phyloP scores from a whole-genome alignment of 2,329 filamentous ascomycete genomes.

The Ceratocystis variospora region DNA sequence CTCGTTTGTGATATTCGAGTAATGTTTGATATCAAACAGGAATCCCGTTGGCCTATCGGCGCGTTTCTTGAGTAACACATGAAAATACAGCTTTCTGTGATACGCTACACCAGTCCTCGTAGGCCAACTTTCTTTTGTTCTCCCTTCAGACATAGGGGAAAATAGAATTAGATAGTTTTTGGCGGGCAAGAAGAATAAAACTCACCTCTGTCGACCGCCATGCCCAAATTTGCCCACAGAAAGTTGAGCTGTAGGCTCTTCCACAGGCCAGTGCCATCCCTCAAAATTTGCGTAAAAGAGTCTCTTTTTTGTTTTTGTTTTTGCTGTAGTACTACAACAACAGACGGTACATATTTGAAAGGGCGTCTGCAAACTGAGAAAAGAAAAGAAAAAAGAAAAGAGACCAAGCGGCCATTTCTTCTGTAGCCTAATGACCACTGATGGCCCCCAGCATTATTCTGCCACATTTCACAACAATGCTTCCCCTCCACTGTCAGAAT shows the following conservation, averaged over 20 bases:
- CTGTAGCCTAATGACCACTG: slow-evolving; percentile 35
- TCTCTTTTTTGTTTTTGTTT: neutral
- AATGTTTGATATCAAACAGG: slow-evolving; percentile 31
- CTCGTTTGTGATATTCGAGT: slow-evolving; percentile 20
- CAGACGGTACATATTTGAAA: slow-evolving; percentile 15
- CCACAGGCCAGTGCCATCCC: neutral
- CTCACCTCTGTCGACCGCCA: slow-evolving; percentile 32
- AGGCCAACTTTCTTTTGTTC: no score
- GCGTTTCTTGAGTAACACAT: no score
- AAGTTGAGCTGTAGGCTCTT: slow-evolving; percentile 47
- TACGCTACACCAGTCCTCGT: no score
- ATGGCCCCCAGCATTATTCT: slow-evolving; percentile 42
- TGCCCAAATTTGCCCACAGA: slow-evolving; percentile 37
- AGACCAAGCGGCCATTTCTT: slow-evolving; percentile 41
- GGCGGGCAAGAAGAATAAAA: neutral
- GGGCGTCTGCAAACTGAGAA: slow-evolving; percentile 31
- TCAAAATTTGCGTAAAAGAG: no score
- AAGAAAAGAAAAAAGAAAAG: slow-evolving; percentile 32
- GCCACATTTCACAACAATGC: slow-evolving; percentile 51
- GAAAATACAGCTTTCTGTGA: no score
- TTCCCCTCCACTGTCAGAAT: slow-evolving; percentile 40
- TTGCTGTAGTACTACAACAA: slow-evolving; percentile 44
- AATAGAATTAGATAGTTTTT: no score
- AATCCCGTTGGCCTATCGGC: slow-evolving; percentile 31
- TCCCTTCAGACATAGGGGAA: no score